Evolutionary conservation across 1,284 basidiomycete species (phyloP), one percentile per base, ranked within the genome.

Genomic region (Sphagnurus paluster): DNA sequence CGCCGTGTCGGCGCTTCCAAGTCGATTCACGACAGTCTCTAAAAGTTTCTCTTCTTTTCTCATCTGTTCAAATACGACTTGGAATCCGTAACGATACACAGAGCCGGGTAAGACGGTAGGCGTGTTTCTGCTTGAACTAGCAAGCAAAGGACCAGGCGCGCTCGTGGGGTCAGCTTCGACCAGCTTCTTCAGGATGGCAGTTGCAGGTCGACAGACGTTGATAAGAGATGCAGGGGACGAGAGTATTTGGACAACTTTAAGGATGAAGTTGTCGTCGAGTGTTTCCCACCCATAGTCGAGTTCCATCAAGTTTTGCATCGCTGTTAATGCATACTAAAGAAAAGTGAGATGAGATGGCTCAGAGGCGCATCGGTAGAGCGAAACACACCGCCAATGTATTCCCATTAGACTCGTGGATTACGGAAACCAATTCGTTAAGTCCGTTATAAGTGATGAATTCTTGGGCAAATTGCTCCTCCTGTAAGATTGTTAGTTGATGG

Each of bases 121-220:
- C 1, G 74, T 71, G 30, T 64, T 64, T 51, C 70, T 73, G 56
- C 84, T 87, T n/a, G 84, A 82, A 55, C 83, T 78, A 8, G 82
- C 72, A 19, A 74, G 53, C 42, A 76, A 62, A 1, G 76, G 70
- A 5, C 81, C 82, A 2, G 83, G 78, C 14, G 80, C 78, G 54
- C 72, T 82, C 54, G 72, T 67, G 6, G 87, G 85, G 57, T 90
- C 87, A 7, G 88, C 89, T 60, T 90, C 87, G 19, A 94, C 90
- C 14, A 95, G 78, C 56, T 87, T 87, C 69, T 92, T 90, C 49
- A 96, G 75, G 48, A 96, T 94, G 35, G 90, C 86, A n/a, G 93
- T 97, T 1, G 95, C 93, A 9, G 95, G 95, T n/a, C 95, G 84
- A 56, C 92, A 91, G 53, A 98, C 89, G 56, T 99, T 99, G 72